Percentiles rank a stretch among this genome's conserved stretches.
Evolutionary conservation across 2,329 filamentous ascomycete genomes (phyloP).

Genomic region (Paecilomyces sp.): DNA sequence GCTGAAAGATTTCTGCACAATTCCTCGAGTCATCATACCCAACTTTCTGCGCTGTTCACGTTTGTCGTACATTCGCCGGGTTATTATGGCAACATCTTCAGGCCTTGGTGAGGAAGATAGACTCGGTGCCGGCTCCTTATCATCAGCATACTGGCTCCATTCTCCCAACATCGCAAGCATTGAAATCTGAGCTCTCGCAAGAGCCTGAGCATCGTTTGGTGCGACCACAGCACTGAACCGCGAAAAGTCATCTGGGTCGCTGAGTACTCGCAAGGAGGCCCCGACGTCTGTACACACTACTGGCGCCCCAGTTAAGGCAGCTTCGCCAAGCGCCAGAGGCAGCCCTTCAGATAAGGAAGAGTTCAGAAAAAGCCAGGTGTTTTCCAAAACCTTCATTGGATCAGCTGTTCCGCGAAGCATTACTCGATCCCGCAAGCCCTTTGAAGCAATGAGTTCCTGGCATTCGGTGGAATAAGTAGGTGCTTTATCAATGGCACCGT

Average conservation of each 20-base stretch:
- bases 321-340: constrained; percentile 40
- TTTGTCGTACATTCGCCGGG: constrained; percentile 55
- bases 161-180: constrained; percentile 56
- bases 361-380: constrained; percentile 50
- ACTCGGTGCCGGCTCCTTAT: constrained; percentile 35
- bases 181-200: constrained; percentile 56
- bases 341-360: constrained; percentile 41
- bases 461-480: constrained; percentile 55
- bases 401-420: constrained; percentile 51
- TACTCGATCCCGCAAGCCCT: constrained; percentile 44
- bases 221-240: constrained; percentile 57
- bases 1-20: constrained; percentile 54
- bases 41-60: constrained; percentile 48
- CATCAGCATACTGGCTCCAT: constrained; percentile 54
- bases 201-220: constrained; percentile 54
- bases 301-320: constrained; percentile 39
- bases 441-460: constrained; percentile 52
- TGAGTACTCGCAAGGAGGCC: constrained; percentile 34
- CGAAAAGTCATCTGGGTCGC: constrained; percentile 37
- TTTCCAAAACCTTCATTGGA: constrained; percentile 48
- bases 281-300: constrained; percentile 38
- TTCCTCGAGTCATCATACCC: constrained; percentile 52
- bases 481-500: constrained; percentile 57
- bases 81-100: constrained; percentile 48
- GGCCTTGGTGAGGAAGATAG: constrained; percentile 44